Conservation (phyloP, 768 basidiomycete species). For the Tricholoma sp. region DNA sequence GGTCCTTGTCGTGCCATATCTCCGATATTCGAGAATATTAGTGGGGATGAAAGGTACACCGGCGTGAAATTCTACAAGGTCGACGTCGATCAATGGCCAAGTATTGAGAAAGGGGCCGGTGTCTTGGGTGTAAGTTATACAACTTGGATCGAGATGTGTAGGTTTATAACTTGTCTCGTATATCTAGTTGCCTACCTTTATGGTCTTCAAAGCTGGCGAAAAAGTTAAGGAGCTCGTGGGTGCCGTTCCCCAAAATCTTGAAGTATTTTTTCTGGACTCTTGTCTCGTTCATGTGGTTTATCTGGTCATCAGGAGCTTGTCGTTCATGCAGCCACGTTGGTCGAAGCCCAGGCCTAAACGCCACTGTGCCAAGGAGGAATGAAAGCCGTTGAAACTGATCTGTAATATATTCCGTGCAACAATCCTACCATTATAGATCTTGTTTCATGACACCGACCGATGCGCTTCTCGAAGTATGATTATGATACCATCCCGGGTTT, state of each 20-base stretch:
- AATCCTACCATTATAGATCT: not conserved
- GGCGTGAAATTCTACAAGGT: constrained; percentile 65
- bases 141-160: not conserved
- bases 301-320: not conserved
- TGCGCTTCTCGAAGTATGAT: too few relatives aligned
- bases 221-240: constrained; percentile 31
- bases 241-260: constrained; percentile 25
- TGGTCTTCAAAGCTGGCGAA: constrained; percentile 22
- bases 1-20: constrained; percentile 65
- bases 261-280: constrained; percentile 18
- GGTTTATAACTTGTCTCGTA: not conserved
- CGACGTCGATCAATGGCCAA: constrained; percentile 56
- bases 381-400: not conserved
- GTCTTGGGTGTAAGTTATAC: constrained; percentile 51
- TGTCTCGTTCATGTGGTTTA: not conserved
- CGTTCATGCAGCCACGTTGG: not conserved
- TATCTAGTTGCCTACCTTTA: constrained; percentile 33
- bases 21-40: constrained; percentile 59
- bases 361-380: not conserved
- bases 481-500: too few relatives aligned
- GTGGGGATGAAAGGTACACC: constrained; percentile 23
- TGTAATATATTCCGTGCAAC: not conserved
- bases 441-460: too few relatives aligned
- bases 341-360: not conserved
- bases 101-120: constrained; percentile 53